Evolutionary conservation across 2,329 filamentous ascomycete genomes (phyloP), one percentile per base, ranked within the genome.

Genomic region (Trichoderma endophyticum): DNA sequence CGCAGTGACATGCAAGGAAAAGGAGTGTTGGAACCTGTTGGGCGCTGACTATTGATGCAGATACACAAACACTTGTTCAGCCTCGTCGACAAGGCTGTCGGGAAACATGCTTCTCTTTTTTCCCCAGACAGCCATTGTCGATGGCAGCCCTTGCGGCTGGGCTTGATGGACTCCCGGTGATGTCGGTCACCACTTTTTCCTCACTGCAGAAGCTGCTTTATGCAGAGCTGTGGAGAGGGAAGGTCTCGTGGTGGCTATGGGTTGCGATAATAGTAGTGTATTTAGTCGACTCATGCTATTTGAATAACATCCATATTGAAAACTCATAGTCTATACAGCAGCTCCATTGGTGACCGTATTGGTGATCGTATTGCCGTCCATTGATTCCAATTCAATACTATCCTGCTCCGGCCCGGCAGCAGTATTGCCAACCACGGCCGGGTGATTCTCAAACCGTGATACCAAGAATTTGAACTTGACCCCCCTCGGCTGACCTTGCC

Each of bases 141-240:
- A 51, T 54, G 57, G 43, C 21, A 36, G 57, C 48, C 18, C 21
- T 12, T 59, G 26, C 14, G 69, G 48, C 48, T 43, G 32, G 28
- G 72, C 75, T 59, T 63, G 64, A 36, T 32, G 18, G 43, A 62
- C 26, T 63, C 39, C 12, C 64, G 57, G 66, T 76, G 74, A 70
- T 32, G 73, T 59, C 74, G 70, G 73, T 76, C 77, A 76, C 74
- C 74, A 77, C 18, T 76, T 80, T 86, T 87, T 87, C 85, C 86
- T 87, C 86, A 86, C 85, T 86, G 81, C 83, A 81, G 75, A 54
- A 76, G 78, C 76, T 80, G 83, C 85, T 83, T 82, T 72, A 80
- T 71, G 86, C 79, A 80, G 78, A 81, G 84, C 77, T 83, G 86
- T 76, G 83, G 86, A 84, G 87, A 87, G 87, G 85, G 43, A 54